These are phyloP conservation scores for Coemansia sp. DNA, from an alignment of 192 early-diverging fungal species.

Conservation along the genomic window DNA sequence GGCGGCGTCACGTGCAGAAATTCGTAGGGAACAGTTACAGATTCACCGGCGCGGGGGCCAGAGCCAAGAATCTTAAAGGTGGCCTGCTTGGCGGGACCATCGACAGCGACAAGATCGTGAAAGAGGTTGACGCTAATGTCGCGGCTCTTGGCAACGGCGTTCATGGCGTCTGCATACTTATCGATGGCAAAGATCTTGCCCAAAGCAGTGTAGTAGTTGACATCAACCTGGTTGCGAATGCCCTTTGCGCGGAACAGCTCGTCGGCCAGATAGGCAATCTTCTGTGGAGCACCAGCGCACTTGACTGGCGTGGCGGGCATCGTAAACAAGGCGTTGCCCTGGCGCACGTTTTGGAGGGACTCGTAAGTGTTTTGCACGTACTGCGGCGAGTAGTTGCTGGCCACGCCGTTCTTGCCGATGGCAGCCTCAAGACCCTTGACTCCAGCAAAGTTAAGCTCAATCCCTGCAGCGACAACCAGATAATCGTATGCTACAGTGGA, in stretches of 20 bases:
- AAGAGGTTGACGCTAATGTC: slow-evolving; percentile 69
- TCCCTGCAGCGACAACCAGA: slow-evolving; percentile 75
- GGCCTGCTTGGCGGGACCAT: slow-evolving; percentile 64
- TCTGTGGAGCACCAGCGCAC: slow-evolving; percentile 87
- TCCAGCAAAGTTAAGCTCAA: slow-evolving; percentile 73
- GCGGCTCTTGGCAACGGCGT: slow-evolving; percentile 65
- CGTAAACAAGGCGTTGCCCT: slow-evolving; percentile 74
- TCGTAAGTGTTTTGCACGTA: slow-evolving; percentile 74
- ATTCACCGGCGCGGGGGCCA: slow-evolving; percentile 53
- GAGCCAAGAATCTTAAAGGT: slow-evolving; percentile 61
- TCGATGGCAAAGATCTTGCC: slow-evolving; percentile 86
- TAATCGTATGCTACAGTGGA: slow-evolving; percentile 62
- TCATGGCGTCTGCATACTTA: slow-evolving; percentile 76
- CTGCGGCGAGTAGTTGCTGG: slow-evolving; percentile 75
- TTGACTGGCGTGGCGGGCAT: slow-evolving; percentile 87
- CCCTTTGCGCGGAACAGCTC: slow-evolving; percentile 74
- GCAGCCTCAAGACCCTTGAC: slow-evolving; percentile 73
- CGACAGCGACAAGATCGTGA: slow-evolving; percentile 70
- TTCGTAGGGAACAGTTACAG: slow-evolving; percentile 68
- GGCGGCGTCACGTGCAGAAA: slow-evolving; percentile 87
- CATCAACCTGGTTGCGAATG: slow-evolving; percentile 63
- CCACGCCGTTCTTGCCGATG: slow-evolving; percentile 79
- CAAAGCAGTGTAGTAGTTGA: slow-evolving; percentile 77
- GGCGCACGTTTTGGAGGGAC: slow-evolving; percentile 63
- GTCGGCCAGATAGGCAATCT: slow-evolving; percentile 85